Conservation (phyloP, 345 rosid genomes). For the Carallia brachiata region DNA sequence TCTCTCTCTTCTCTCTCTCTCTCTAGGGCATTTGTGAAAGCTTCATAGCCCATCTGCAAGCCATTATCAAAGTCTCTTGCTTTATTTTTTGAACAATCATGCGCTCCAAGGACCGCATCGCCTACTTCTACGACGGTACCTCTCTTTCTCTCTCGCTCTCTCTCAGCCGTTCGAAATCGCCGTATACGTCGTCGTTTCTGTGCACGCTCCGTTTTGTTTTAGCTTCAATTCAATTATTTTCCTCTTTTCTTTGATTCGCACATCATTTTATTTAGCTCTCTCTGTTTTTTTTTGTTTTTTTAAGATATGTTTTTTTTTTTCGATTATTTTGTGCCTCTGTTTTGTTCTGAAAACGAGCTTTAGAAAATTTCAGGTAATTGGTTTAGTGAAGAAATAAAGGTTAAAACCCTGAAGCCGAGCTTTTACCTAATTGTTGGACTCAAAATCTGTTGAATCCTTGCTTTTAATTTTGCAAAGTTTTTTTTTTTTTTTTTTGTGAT, state of each 20-base stretch:
- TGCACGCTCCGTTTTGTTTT: too few relatives aligned
- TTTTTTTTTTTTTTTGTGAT: neutral
- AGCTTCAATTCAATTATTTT: too few relatives aligned
- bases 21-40: neutral
- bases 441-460: too few relatives aligned
- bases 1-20: too few relatives aligned
- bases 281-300: neutral
- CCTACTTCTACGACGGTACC: slow-evolving; percentile 91
- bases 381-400: neutral
- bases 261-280: slow-evolving; percentile 4
- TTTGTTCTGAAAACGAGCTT: neutral
- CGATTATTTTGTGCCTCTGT: neutral
- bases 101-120: slow-evolving; percentile 84
- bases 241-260: neutral
- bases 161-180: neutral
- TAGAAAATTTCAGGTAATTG: neutral
- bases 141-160: slow-evolving; percentile 6
- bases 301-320: neutral
- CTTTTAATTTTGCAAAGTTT: neutral
- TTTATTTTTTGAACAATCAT: slow-evolving; percentile 18
- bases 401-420: neutral
- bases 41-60: neutral
- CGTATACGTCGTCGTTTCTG: neutral
- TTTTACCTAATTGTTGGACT: too few relatives aligned
- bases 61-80: neutral